Percentiles rank a stretch among this genome's conserved stretches.
Evolutionary conservation across 1,139 yeast genomes (phyloP).

Genomic region (Blastobotrys capitulatus): DNA sequence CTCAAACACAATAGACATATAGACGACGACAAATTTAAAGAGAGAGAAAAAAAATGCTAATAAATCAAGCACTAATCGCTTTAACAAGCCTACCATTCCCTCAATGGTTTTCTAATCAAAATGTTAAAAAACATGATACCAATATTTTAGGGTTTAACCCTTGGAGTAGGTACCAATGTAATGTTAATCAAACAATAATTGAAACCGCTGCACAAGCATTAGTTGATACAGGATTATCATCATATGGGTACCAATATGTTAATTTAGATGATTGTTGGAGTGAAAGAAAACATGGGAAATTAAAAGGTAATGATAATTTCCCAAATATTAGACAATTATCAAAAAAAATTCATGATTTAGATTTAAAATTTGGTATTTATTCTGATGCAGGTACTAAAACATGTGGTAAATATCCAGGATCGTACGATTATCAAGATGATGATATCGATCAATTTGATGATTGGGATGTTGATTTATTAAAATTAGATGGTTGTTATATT

Average conservation of each 20-base stretch:
- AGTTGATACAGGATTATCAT: constrained; percentile 25
- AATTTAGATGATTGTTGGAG: constrained; percentile 33
- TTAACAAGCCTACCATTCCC: background rate
- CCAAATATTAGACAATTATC: constrained; percentile 29
- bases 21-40: background rate
- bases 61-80: background rate
- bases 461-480: constrained; percentile 28
- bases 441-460: constrained; percentile 20
- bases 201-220: constrained; percentile 24
- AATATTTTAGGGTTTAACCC: constrained; percentile 30
- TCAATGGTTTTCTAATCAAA: background rate
- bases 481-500: constrained; percentile 26
- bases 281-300: constrained; percentile 19
- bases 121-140: background rate
- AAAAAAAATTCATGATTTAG: constrained; percentile 26
- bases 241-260: constrained; percentile 30
- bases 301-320: constrained; percentile 22
- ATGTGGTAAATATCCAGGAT: constrained; percentile 31
- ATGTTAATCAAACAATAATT: constrained; percentile 26
- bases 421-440: constrained; percentile 27
- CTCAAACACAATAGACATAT: background rate
- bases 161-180: constrained; percentile 31
- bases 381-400: constrained; percentile 31
- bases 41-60: background rate
- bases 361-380: constrained; percentile 32